phyloP scores from a whole-genome alignment of 169 alveolate species.

The Plasmodium relictum region DNA sequence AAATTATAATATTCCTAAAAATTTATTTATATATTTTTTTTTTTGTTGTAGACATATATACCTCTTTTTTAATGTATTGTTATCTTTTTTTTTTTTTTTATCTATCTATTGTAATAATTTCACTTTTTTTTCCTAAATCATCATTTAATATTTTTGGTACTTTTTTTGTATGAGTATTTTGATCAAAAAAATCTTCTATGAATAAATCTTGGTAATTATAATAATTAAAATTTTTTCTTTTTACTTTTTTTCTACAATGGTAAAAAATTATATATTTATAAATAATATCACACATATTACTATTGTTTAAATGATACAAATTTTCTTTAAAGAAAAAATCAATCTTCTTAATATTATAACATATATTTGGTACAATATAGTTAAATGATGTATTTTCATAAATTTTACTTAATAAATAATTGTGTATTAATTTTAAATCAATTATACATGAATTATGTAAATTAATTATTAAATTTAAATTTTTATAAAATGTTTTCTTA shows the following conservation, averaged over 20 bases:
- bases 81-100: slow-evolving; percentile 14
- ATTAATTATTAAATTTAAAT: slow-evolving; percentile 26
- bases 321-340: slow-evolving; percentile 30
- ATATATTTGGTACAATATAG: slow-evolving; percentile 26
- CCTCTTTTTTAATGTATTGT: neutral
- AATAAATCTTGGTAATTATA: slow-evolving; percentile 59
- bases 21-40: too few relatives aligned
- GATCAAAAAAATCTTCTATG: slow-evolving; percentile 46
- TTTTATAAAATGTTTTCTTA: slow-evolving; percentile 36
- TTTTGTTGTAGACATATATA: neutral
- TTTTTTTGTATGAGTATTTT: slow-evolving; percentile 56
- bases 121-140: slow-evolving; percentile 55
- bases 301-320: slow-evolving; percentile 48
- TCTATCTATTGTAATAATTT: slow-evolving; percentile 37
- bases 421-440: slow-evolving; percentile 39
- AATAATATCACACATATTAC: slow-evolving; percentile 39
- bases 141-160: slow-evolving; percentile 53
- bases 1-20: too few relatives aligned
- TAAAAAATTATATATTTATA: slow-evolving; percentile 48
- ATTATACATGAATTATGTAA: slow-evolving; percentile 53
- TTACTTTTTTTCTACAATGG: slow-evolving; percentile 41
- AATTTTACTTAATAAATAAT: slow-evolving; percentile 37
- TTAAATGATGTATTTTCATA: slow-evolving; percentile 35
- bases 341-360: slow-evolving; percentile 23
- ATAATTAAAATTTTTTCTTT: slow-evolving; percentile 51